Evolutionary conservation across 164 flowering plant genomes (phyloP).

Genomic region (Nymphaea thermarum): DNA sequence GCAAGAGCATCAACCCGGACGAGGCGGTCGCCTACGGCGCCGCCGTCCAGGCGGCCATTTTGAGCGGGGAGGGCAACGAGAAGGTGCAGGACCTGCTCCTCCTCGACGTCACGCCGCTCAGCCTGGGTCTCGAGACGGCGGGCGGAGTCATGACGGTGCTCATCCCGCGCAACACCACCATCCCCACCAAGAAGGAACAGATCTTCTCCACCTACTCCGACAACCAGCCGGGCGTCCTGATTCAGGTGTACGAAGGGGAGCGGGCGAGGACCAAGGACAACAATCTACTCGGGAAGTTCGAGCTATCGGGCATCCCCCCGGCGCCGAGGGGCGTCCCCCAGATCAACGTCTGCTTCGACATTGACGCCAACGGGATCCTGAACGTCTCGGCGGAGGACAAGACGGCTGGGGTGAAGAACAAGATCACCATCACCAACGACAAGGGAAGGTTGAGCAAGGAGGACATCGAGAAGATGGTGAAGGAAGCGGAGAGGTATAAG

Average conservation of each 20-base stretch:
- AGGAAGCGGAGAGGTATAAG: constrained; percentile 30
- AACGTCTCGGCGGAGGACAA: constrained; percentile 38
- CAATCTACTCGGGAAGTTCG: constrained; percentile 20
- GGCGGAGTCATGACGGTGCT: constrained; percentile 23
- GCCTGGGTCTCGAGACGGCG: constrained; percentile 17
- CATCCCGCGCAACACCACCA: constrained; percentile 27
- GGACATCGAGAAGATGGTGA: constrained; percentile 29
- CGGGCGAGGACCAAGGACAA: constrained; percentile 22
- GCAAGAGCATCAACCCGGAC: constrained; percentile 33
- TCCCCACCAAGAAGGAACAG: constrained; percentile 31
- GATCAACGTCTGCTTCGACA: constrained; percentile 27
- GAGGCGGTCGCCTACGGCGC: constrained; percentile 43
- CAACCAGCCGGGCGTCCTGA: constrained; percentile 28
- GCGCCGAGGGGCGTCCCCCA: constrained; percentile 39
- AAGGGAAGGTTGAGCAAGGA: constrained; percentile 25
- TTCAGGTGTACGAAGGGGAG: constrained; percentile 37
- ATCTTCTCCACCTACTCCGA: constrained; percentile 27
- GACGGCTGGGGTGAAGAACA: constrained; percentile 32
- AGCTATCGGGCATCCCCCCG: constrained; percentile 28
- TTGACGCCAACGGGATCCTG: constrained; percentile 20
- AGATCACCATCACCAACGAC: constrained; percentile 34
- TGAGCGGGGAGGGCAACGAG: constrained; percentile 28
- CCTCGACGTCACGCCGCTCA: constrained; percentile 18
- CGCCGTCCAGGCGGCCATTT: constrained; percentile 28
- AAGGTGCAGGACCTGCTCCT: constrained; percentile 28